Base-by-base conservation (phyloP, 495 filamentous ascomycete species). In the Cercophora sp. region DNA sequence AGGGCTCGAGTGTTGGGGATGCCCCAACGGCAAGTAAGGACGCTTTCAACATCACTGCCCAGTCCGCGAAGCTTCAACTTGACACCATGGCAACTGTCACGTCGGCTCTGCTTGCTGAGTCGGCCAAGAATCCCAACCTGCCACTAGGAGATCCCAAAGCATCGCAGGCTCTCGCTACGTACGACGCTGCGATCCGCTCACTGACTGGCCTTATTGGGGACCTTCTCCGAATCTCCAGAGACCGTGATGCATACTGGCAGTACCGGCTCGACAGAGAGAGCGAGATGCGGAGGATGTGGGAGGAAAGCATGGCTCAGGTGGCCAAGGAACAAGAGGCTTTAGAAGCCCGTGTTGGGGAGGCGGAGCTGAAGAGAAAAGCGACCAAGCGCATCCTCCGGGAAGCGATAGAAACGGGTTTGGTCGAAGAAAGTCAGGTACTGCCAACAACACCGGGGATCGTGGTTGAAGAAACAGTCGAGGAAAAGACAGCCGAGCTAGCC, bases 161-260 rank as follows among this genome's bases (percentile, higher is more conserved):
- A 11, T 75, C 83, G 4, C 84, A 91, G 66, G 93, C 89, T 5
- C 70, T 96, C n/a, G 68, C 80, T 26, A 89, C 91, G 0, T 98
- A 96, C 59, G 91, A 96, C 55, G 82, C 83, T 42, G 92, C 93
- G 2, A 88, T 97, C 51, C 82, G 81, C 55, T 95, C 89, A 55
- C 77, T 98, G 20, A 94, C 90, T 58, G 85, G 84, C 2, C 77
- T 97, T 10, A 79, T 97, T 54, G 87, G 88, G 4, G 91, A 95
- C 65, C 79, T 97, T 3, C 71, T 96, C 10, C 88, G 88, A 27
- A 97, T 98, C 60, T 91, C 90, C 13, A 81, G 86, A 51, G 93
- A 98, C 60, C 85, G 94, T 23, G 93, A 98, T 68, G 82, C 89
- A 0, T 95, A 96, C 63, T 98, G 93, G 93, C 91, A 96, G 66